Percentiles rank a stretch among this genome's conserved stretches.
Evolutionary conservation across 495 filamentous ascomycete genomes (phyloP).

Genomic region (Immersiella caudata): DNA sequence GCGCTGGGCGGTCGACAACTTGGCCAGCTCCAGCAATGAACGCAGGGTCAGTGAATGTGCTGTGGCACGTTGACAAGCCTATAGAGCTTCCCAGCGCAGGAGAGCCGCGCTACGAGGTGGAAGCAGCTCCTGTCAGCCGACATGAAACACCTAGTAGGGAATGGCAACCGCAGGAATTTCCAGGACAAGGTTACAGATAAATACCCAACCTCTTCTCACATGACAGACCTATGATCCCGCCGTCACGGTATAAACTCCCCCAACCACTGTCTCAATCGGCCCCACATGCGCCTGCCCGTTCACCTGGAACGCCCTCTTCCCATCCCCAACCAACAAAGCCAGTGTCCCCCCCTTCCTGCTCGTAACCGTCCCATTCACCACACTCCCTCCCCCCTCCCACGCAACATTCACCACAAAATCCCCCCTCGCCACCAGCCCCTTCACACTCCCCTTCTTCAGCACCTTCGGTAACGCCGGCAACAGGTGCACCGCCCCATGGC

Average conservation of each 20-base stretch:
- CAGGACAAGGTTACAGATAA: not conserved
- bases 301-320: not conserved
- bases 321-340: not conserved
- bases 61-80: not conserved
- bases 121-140: not conserved
- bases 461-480: constrained; percentile 39
- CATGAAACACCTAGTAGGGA: not conserved
- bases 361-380: constrained; percentile 7
- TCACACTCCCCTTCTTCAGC: not conserved
- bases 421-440: constrained; percentile 12
- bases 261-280: not conserved
- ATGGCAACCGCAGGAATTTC: not conserved
- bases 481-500: constrained; percentile 45
- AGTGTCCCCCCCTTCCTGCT: not conserved
- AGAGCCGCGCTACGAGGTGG: not conserved
- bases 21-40: not conserved
- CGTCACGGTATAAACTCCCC: not conserved
- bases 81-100: not conserved
- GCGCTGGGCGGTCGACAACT: not conserved
- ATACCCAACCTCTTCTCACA: too few relatives aligned
- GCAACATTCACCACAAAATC: constrained; percentile 8
- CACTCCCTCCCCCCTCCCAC: constrained; percentile 2
- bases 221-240: too few relatives aligned
- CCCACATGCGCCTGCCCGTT: not conserved
- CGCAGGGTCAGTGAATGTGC: not conserved